Conservation (phyloP, 306 rosid genomes). For the Trifolium subterraneum region DNA sequence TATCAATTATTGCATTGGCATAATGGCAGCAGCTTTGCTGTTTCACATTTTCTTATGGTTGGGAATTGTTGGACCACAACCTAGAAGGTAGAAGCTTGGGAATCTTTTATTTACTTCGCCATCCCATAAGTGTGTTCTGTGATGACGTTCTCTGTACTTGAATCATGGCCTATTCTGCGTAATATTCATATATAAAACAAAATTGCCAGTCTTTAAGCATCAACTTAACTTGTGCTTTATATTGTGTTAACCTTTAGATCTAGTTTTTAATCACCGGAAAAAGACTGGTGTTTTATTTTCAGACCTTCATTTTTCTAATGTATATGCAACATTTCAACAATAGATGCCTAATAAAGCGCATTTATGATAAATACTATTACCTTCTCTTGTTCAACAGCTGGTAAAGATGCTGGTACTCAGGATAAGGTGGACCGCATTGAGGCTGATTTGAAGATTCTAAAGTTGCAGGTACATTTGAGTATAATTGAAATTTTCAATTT, state of each 20-base stretch:
- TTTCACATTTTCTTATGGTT: conserved; percentile 13
- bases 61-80: conserved; percentile 10
- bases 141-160: conserved; percentile 18
- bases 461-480: conserved; percentile 68
- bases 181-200: conserved; percentile 13
- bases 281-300: conserved; percentile 9
- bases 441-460: conserved; percentile 91
- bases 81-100: conserved; percentile 7
- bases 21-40: conserved; percentile 22
- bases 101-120: conserved; percentile 31
- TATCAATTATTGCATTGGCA: conserved; percentile 11
- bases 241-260: conserved; percentile 4
- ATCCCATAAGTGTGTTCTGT: conserved; percentile 23
- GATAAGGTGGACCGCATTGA: conserved; percentile 78
- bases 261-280: conserved; percentile 31
- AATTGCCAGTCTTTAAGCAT: conserved; percentile 26
- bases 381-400: conserved; percentile 49
- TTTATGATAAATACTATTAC: conserved; percentile 33
- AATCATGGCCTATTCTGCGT: conserved; percentile 12
- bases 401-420: conserved; percentile 64
- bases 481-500: conserved; percentile 25
- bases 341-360: conserved; percentile 22
- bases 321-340: background rate
- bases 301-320: conserved; percentile 3
- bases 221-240: background rate